phyloP scores from a whole-genome alignment of 2,329 filamentous ascomycete genomes.

The Cordyceps farinosa region DNA sequence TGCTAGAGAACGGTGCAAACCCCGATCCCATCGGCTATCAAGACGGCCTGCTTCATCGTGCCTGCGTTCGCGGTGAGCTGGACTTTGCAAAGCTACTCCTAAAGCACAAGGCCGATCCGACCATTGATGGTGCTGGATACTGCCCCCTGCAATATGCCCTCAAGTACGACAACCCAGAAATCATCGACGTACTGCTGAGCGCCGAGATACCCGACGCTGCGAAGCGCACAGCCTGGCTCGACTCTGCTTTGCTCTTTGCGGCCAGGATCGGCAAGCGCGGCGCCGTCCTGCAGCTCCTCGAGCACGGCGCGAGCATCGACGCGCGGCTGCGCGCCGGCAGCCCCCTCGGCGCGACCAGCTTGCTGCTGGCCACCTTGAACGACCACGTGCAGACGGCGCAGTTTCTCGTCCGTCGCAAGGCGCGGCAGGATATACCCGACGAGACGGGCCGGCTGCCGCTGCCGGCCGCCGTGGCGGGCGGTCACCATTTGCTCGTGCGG shows the following conservation, averaged over 20 bases:
- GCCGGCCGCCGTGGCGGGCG: background rate
- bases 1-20: constrained; percentile 3
- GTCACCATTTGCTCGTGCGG: constrained; percentile 6
- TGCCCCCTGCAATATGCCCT: constrained; percentile 1
- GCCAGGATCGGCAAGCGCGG: constrained; percentile 9
- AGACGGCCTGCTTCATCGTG: constrained; percentile 9
- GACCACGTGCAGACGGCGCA: constrained; percentile 12
- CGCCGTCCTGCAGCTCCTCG: constrained; percentile 6
- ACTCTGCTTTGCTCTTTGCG: constrained; percentile 3
- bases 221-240: background rate
- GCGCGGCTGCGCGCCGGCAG: background rate
- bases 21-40: background rate
- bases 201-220: background rate
- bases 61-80: background rate
- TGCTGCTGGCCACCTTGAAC: background rate
- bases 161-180: background rate
- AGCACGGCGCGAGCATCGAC: constrained; percentile 3
- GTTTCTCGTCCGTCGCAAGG: constrained; percentile 7
- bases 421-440: constrained; percentile 6
- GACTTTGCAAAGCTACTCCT: constrained; percentile 2
- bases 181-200: background rate
- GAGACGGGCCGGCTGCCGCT: background rate
- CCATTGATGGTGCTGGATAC: constrained; percentile 1
- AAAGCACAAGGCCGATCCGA: constrained; percentile 5
- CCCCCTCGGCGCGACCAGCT: background rate